These are phyloP conservation scores for Pestalotiopsis sp. DNA, from an alignment of 2,329 filamentous ascomycete genomes.

Conservation along the genomic window DNA sequence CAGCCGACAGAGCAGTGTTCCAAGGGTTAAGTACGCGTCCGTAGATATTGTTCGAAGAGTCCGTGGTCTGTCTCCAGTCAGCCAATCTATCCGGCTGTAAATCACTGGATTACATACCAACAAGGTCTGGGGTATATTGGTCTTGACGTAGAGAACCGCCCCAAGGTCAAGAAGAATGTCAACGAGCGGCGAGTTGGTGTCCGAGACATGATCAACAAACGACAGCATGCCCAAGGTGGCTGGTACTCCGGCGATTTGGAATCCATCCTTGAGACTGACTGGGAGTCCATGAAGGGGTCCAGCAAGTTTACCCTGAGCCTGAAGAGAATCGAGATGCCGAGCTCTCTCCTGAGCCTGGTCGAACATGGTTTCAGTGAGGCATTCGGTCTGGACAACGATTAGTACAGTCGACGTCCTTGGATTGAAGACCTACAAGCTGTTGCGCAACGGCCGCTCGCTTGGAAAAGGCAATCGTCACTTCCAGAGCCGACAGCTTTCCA, in stretches of 20 bases:
- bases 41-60: conserved; percentile 41
- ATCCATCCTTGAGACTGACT: conserved; percentile 52
- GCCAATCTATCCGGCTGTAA: neutral
- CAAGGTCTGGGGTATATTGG: conserved; percentile 55
- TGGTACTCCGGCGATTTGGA: conserved; percentile 53
- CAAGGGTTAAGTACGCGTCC: conserved; percentile 40
- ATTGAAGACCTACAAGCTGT: conserved; percentile 19
- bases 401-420: neutral
- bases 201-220: neutral
- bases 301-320: conserved; percentile 38
- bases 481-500: conserved; percentile 21
- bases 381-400: conserved; percentile 16
- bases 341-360: conserved; percentile 45
- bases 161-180: conserved; percentile 43
- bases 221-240: conserved; percentile 45
- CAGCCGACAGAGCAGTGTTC: conserved; percentile 31
- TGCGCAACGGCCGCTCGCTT: conserved; percentile 29
- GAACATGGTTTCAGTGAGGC: conserved; percentile 50
- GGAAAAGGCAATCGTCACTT: conserved; percentile 26
- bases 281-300: conserved; percentile 65
- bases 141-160: conserved; percentile 52
- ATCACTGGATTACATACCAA: conserved; percentile 31
- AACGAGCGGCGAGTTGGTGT: conserved; percentile 34
- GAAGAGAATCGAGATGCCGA: conserved; percentile 42
- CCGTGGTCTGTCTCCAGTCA: conserved; percentile 20